Evolutionary conservation across 345 rosid species (phyloP), one percentile per base, ranked within the genome.

Genomic region (Populus tremula): DNA sequence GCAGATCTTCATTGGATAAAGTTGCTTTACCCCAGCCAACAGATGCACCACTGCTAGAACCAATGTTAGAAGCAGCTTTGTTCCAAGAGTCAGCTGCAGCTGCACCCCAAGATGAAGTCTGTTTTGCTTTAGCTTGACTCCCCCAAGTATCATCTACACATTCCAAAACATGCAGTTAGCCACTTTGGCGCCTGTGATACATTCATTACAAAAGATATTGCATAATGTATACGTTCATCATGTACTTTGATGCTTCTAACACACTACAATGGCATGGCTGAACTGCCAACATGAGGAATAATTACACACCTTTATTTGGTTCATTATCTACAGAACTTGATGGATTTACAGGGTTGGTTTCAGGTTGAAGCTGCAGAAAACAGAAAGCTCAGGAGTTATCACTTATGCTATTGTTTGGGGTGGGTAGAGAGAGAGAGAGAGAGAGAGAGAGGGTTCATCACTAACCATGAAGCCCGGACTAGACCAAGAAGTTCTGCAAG

Each of bases 401-500:
- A 23, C 18, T 16, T n/a, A 20, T 61, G 59, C 11, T 11, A 39
- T 1, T 25, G 38, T 5, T 47, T 47, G 53, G 53, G 53, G 53
- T 14, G 16, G 17, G 53, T 47, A 14, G 6, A 41, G 39, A 68
- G 39, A 36, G 70, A 29, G 53, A 29, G 23, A 13, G 65, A 63
- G n/a, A n/a, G n/a, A n/a, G 39, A n/a, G 45, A 39, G 49, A 36
- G 67, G 2, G 7, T 13, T 59, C 63, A 64, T 29, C 20, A 67
- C 80, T 38, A 82, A 88, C 93, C 88, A 35, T 49, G 27, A 71
- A 68, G 47, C 86, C 84, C 50, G 82, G 83, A 66, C 86, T 82
- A 33, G 91, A 79, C 91, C 93, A 90, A 63, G 90, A 70, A 17
- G 76, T 77, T 86, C 93, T 90, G 79, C 81, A 86, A 18, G 49